These are phyloP conservation scores for Takakia lepidozioides DNA, from an alignment of 225 moss, liverwort and hornwort species.

Conservation along the genomic window DNA sequence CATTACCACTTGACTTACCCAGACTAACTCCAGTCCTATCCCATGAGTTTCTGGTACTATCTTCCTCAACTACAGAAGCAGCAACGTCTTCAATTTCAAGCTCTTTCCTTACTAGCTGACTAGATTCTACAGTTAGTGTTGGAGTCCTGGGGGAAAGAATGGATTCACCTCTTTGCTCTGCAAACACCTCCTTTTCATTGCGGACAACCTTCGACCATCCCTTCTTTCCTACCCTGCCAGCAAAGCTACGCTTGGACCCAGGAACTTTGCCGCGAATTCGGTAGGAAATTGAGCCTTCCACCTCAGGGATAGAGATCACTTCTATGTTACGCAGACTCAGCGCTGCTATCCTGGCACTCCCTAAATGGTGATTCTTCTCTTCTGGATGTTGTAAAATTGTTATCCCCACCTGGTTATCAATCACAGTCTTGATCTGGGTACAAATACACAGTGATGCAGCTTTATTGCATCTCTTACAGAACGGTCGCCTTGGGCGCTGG, in stretches of 20 bases:
- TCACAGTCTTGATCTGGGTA: slow-evolving; percentile 51
- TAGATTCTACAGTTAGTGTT: not conserved
- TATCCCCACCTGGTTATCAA: slow-evolving; percentile 62
- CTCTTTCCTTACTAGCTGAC: no score
- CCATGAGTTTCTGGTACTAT: no score
- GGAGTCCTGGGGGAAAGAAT: no score
- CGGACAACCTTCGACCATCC: slow-evolving; percentile 19
- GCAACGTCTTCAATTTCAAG: no score
- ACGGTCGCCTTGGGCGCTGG: slow-evolving; percentile 20
- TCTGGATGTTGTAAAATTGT: slow-evolving; percentile 83
- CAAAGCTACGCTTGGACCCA: slow-evolving; percentile 71
- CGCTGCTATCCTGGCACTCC: slow-evolving; percentile 75
- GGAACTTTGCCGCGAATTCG: slow-evolving; percentile 67
- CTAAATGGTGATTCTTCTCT: slow-evolving; percentile 81
- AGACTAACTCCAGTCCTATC: not conserved
- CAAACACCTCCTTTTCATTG: no score
- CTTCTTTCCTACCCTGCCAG: slow-evolving; percentile 74
- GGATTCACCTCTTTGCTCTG: no score
- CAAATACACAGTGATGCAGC: slow-evolving; percentile 79
- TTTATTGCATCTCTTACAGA: slow-evolving; percentile 68
- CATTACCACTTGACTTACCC: not conserved
- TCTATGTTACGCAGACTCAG: slow-evolving; percentile 61
- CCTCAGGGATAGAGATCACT: slow-evolving; percentile 60
- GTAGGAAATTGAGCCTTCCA: slow-evolving; percentile 34
- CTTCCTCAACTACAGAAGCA: no score